Evolutionary conservation across 164 flowering plant genomes (phyloP).

Genomic region (Malania oleifera): DNA sequence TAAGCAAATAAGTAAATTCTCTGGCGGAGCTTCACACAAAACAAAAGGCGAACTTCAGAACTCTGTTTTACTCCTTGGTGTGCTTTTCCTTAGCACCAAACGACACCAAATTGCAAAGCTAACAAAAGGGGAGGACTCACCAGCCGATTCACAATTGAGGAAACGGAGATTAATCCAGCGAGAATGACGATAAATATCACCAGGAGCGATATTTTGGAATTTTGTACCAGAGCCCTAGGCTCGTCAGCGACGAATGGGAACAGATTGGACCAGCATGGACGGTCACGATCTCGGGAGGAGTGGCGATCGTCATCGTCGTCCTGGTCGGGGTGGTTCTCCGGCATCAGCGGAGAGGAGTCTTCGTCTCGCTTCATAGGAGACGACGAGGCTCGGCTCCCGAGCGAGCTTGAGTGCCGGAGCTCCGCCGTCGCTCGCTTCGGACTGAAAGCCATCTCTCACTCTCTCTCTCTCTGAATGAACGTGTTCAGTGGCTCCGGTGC

Average conservation of each 20-base stretch:
- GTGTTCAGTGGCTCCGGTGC: not conserved
- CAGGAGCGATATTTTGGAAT: slow-evolving; percentile 43
- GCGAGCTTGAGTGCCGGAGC: slow-evolving; percentile 82
- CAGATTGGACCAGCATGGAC: slow-evolving; percentile 29
- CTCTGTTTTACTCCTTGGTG: no score
- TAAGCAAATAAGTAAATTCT: no score
- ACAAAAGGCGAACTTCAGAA: no score
- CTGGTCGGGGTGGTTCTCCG: slow-evolving; percentile 29
- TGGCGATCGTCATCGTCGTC: slow-evolving; percentile 31
- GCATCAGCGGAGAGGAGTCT: slow-evolving; percentile 42
- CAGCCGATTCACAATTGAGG: slow-evolving; percentile 43
- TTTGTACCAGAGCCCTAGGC: slow-evolving; percentile 39
- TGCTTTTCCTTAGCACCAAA: not conserved
- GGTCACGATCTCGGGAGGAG: slow-evolving; percentile 23
- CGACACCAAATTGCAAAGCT: not conserved
- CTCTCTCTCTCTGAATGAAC: not conserved
- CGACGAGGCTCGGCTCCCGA: slow-evolving; percentile 55
- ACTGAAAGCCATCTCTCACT: slow-evolving; percentile 31
- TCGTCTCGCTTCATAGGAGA: slow-evolving; percentile 76
- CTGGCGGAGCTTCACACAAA: no score
- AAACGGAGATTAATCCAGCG: slow-evolving; percentile 44
- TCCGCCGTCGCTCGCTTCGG: slow-evolving; percentile 75
- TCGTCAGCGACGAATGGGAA: slow-evolving; percentile 40
- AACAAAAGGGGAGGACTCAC: slow-evolving; percentile 26
- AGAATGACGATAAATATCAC: slow-evolving; percentile 31